Base-by-base conservation (phyloP, 495 filamentous ascomycete genomes). In the Penicillium bovifimosum region DNA sequence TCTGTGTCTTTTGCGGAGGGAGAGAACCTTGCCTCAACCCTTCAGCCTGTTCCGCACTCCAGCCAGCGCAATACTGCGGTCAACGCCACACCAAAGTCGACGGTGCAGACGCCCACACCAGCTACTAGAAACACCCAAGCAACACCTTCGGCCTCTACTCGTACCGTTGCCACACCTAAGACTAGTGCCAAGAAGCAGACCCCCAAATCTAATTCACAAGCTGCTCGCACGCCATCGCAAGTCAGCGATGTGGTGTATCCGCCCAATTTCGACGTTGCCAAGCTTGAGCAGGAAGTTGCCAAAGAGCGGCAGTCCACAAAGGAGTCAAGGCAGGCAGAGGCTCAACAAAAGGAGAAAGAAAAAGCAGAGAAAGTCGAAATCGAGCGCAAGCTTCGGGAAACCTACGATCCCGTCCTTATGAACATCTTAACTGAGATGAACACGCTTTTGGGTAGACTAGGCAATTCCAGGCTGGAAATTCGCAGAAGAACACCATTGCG, bases 1-100 rank as follows among this genome's bases (percentile, higher is more conserved):
- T 67, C 65, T 5, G 63, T 69, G 18, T 71, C 68, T 11, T 67
- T 69, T 41, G 53, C 43, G 5, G 53, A 64, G 2, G 47, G 43
- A 3, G 50, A 59, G 13, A 53, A 59, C 13, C 34, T 39, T 27
- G 56, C 41, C 8, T 60, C 26, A 32, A 53, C 20, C 41, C 41
- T 5, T n/a, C 29, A 24, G 40, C 44, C 24, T n/a, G 45, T 2
- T 40, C 57, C 5, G 45, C 47, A 5, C 47, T 56, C 9, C 48
- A 51, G 29, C 47, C 62, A 17, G n/a, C 51, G 26, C 13, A 32
- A 24, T 4, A 5, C 17, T n/a, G 9, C 26, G 5, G 14, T 24
- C 2, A 24, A 24, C 20, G 9, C 6, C 29, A 0, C n/a, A 8
- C 42, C 45, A 34, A 28, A 16, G 6, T 18, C 6, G 2, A 4